Base-by-base conservation (phyloP, 257 asterid species). In the Petrea volubilis region DNA sequence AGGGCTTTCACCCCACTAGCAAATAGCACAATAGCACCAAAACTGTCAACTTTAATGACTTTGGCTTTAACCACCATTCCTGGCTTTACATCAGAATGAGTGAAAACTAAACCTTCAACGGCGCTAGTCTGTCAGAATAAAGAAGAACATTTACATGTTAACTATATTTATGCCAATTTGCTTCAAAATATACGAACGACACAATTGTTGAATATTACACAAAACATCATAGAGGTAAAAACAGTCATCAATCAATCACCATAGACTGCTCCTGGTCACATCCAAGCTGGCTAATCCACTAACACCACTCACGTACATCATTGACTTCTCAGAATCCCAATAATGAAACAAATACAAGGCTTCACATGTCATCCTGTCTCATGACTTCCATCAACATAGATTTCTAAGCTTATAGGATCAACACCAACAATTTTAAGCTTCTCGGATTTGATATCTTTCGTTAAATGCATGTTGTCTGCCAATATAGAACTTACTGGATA, bases 1-100 rank as follows among this genome's bases (percentile, higher is more conserved):
- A 90, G 93, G n/a, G 98, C 98, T 82, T 95, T 95, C 73, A 95
- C 87, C 28, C 98, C 97, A 78, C 96, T 84, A 47, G 94, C 82
- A 75, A 91, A 85, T 78, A 88, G 97, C 77, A 95, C 96, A 74
- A 92, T 87, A 66, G 98, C 95, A 76, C 97, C 99, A 75, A 87
- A 95, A 70, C 83, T 80, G 77, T 90, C 91, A 27, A 88, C 94
- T 60, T 83, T 74, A 70, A 88, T 81, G 62, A 92, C 96, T 87
- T 92, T 95, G 74, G 88, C 99, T 78, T 92, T 95, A 40, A 92
- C 96, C 76, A 92, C 87, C 99, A 95, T 95, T 73, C 99, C 99
- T 11, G 99, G 98, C 85, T 87, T 92, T 60, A 92, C 95, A 72
- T 95, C 99, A 43, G 99, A 86, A 83, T 95, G 98, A 70, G 98